Conservation (phyloP, 805 yeast genomes). For the Saccharomycopsis capsularis region DNA sequence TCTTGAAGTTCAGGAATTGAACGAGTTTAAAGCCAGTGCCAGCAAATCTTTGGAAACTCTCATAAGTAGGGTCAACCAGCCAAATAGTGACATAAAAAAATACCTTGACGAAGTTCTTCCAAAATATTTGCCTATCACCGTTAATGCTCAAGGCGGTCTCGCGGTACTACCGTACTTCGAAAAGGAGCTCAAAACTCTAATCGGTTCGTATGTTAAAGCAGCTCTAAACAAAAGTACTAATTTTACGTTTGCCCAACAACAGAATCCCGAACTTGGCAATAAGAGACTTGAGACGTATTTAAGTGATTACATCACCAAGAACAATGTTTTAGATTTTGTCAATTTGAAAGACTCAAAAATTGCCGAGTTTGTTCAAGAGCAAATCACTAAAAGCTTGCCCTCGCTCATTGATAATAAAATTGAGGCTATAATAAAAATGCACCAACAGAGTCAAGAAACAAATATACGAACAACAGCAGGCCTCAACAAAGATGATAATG, state of each 20-base stretch:
- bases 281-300: neutral
- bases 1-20: too few relatives aligned
- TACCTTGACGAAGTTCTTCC: neutral
- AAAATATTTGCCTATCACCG: slow-evolving; percentile 5
- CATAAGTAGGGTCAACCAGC: neutral
- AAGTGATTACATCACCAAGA: neutral
- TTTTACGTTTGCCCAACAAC: too few relatives aligned
- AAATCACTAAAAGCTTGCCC: too few relatives aligned
- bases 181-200: neutral
- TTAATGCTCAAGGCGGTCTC: neutral
- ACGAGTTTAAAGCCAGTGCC: neutral
- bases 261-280: neutral
- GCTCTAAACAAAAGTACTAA: too few relatives aligned
- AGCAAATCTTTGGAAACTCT: neutral
- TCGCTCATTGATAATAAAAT: neutral
- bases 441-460: too few relatives aligned
- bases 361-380: too few relatives aligned
- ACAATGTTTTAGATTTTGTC: neutral
- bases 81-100: too few relatives aligned
- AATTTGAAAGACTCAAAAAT: slow-evolving; percentile 2
- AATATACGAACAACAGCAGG: too few relatives aligned
- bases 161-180: slow-evolving; percentile 2
- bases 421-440: too few relatives aligned
- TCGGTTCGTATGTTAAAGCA: neutral
- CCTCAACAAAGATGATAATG: neutral